These are phyloP conservation scores for Linnemannia schmuckeri DNA, from an alignment of 192 early-diverging fungal genomes.

Conservation along the genomic window DNA sequence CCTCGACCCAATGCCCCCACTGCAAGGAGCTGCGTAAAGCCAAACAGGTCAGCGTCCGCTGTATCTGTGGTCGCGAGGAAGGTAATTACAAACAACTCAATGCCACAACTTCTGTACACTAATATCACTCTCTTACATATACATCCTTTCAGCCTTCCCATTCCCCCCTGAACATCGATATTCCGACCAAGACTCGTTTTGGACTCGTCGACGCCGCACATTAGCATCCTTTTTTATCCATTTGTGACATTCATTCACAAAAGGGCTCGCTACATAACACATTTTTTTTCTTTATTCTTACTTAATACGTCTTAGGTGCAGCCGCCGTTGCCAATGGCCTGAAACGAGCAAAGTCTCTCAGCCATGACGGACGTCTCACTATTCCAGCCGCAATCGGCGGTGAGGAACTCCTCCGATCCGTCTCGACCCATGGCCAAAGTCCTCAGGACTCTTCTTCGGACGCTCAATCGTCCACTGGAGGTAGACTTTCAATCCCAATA, in stretches of 20 bases:
- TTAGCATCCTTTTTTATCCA: neutral
- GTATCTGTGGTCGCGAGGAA: slow-evolving; percentile 68
- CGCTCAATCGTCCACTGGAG: slow-evolving; percentile 45
- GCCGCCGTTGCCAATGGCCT: slow-evolving; percentile 48
- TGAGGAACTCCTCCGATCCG: slow-evolving; percentile 47
- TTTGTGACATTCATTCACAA: slow-evolving; percentile 8
- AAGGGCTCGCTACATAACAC: neutral
- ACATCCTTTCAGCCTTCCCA: neutral
- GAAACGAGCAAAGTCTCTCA: slow-evolving; percentile 53
- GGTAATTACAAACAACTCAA: slow-evolving; percentile 11
- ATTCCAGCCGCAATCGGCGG: slow-evolving; percentile 30
- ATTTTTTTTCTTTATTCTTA: neutral
- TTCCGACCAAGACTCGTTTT: neutral
- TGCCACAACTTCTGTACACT: neutral
- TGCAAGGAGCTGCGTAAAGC: slow-evolving; percentile 78
- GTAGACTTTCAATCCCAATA: slow-evolving; percentile 35
- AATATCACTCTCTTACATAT: neutral
- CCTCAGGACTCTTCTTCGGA: slow-evolving; percentile 30
- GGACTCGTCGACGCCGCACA: neutral
- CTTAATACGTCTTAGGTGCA: slow-evolving; percentile 20
- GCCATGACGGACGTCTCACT: slow-evolving; percentile 48
- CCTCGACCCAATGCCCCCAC: slow-evolving; percentile 77
- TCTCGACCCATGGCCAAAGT: slow-evolving; percentile 29
- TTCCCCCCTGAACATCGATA: slow-evolving; percentile 3
- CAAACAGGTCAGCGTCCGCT: slow-evolving; percentile 77